These are phyloP conservation scores for Ogataea pignaliae DNA, from an alignment of 805 yeast genomes.

Conservation along the genomic window DNA sequence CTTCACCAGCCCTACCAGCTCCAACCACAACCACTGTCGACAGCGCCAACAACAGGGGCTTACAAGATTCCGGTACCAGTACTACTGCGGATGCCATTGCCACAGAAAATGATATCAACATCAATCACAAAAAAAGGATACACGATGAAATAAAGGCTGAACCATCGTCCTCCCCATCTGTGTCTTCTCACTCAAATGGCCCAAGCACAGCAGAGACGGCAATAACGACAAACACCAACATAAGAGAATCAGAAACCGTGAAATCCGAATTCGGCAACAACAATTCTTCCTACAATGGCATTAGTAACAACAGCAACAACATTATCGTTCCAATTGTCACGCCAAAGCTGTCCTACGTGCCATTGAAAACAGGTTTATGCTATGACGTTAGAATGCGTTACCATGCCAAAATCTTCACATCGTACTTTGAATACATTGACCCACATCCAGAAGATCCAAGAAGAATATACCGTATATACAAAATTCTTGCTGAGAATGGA, in stretches of 20 bases:
- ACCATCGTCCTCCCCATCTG: no score
- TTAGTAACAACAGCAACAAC: slow-evolving; percentile 5
- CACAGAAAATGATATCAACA: no score
- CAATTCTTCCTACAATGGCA: background rate
- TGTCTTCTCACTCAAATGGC: no score
- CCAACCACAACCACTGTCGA: background rate
- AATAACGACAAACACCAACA: background rate
- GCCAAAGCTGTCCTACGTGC: slow-evolving; percentile 68
- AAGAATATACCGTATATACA: slow-evolving; percentile 88
- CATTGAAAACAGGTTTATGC: slow-evolving; percentile 86
- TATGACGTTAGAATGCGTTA: slow-evolving; percentile 97
- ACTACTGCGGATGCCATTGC: no score
- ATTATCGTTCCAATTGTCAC: slow-evolving; percentile 52
- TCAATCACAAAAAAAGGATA: no score
- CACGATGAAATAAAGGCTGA: no score
- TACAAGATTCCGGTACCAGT: no score
- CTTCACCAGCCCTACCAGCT: background rate
- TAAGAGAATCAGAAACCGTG: background rate
- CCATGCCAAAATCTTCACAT: slow-evolving; percentile 90
- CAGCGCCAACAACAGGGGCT: no score
- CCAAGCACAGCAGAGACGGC: no score
- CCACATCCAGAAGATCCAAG: slow-evolving; percentile 99
- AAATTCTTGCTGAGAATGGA: slow-evolving; percentile 91
- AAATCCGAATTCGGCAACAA: background rate
- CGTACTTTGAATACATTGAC: slow-evolving; percentile 89